Conservation (phyloP, 2,329 filamentous ascomycete species). For the Alternaria conjuncta region DNA sequence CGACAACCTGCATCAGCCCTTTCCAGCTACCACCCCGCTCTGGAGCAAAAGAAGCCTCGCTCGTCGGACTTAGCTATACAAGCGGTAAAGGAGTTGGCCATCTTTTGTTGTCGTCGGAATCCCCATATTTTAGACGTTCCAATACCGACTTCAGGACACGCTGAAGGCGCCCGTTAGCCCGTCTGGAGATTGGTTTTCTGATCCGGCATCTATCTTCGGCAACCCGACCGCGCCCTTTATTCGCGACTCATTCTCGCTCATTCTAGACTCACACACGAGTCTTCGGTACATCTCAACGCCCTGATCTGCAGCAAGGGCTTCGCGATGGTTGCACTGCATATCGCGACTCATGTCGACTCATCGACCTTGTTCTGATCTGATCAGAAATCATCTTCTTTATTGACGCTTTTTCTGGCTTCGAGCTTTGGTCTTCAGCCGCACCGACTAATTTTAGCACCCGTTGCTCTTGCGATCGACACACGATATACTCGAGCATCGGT, state of each 20-base stretch:
- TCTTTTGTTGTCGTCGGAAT: neutral
- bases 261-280: constrained; percentile 1
- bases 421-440: neutral
- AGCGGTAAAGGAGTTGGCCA: neutral
- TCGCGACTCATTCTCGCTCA: constrained; percentile 12
- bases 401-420: neutral
- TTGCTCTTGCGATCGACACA: neutral
- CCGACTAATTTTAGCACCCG: neutral
- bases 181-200: neutral
- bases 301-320: neutral
- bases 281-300: neutral
- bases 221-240: neutral
- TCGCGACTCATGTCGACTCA: neutral
- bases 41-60: neutral
- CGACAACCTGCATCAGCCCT: neutral
- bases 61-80: neutral
- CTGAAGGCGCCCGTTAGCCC: neutral
- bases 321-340: neutral
- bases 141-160: neutral
- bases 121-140: neutral
- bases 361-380: neutral
- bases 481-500: neutral
- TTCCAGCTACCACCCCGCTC: neutral
- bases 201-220: neutral
- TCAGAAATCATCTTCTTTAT: neutral